Conservation (phyloP, 768 basidiomycete species). For the Exsudoporus frostii region DNA sequence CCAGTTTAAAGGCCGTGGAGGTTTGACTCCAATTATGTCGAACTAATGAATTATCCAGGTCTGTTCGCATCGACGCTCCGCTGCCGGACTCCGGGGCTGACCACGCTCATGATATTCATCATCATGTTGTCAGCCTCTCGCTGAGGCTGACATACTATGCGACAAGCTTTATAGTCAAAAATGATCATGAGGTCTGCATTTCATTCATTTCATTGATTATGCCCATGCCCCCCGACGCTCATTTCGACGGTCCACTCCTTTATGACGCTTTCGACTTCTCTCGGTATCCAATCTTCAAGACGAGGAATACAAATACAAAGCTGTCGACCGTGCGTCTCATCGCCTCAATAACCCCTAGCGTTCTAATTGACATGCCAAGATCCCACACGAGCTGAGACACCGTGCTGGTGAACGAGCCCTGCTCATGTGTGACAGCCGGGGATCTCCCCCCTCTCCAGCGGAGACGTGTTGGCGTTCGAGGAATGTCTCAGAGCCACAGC, state of each 20-base stretch:
- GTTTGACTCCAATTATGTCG: background rate
- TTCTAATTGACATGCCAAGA: background rate
- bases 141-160: slow-evolving; percentile 13
- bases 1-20: background rate
- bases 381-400: background rate
- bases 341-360: background rate
- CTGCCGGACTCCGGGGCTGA: background rate
- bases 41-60: background rate
- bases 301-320: background rate
- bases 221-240: slow-evolving; percentile 15
- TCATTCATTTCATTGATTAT: background rate
- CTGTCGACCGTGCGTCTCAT: slow-evolving; percentile 5
- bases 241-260: slow-evolving; percentile 20
- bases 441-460: background rate
- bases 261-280: slow-evolving; percentile 19
- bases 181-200: background rate
- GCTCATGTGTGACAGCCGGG: background rate
- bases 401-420: slow-evolving; percentile 1
- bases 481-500: slow-evolving; percentile 24
- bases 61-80: background rate
- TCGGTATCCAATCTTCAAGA: slow-evolving; percentile 8
- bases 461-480: slow-evolving; percentile 1
- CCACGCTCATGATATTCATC: too few relatives aligned
- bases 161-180: background rate
- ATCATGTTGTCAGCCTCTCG: slow-evolving; percentile 10